These are phyloP conservation scores for Podochytrium sp. DNA, from an alignment of 192 early-diverging fungal genomes.

Conservation along the genomic window DNA sequence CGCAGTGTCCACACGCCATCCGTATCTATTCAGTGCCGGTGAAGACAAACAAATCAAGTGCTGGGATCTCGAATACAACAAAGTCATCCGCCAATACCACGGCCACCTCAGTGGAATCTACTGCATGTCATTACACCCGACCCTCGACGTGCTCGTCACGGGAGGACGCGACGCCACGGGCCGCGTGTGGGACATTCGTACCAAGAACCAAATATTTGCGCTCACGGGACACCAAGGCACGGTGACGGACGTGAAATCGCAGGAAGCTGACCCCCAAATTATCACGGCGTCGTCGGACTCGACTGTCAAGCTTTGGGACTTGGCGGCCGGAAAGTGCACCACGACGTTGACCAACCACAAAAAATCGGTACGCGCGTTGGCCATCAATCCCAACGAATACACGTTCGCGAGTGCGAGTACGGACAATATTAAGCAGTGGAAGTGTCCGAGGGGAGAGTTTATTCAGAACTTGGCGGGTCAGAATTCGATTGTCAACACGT, in stretches of 20 bases:
- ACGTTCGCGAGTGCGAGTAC: constrained; percentile 83
- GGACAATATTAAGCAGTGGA: constrained; percentile 97
- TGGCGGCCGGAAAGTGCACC: constrained; percentile 95
- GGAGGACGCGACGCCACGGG: constrained; percentile 93
- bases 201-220: constrained; percentile 88
- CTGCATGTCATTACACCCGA: constrained; percentile 88
- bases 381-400: constrained; percentile 92
- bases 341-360: constrained; percentile 96
- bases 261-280: constrained; percentile 96
- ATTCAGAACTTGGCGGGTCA: constrained; percentile 92
- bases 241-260: constrained; percentile 84
- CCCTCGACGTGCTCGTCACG: constrained; percentile 91
- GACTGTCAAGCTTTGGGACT: constrained; percentile 94
- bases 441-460: constrained; percentile 92
- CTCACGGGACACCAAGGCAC: constrained; percentile 87
- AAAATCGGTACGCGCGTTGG: constrained; percentile 90
- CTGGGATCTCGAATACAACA: constrained; percentile 99
- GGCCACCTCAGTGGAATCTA: constrained; percentile 97
- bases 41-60: constrained; percentile 99
- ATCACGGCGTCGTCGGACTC: constrained; percentile 92
- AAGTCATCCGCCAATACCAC: constrained; percentile 98
- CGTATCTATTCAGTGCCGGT: constrained; percentile 95
- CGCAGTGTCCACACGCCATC: constrained; percentile 93
- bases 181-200: constrained; percentile 99
- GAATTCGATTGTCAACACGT: constrained; percentile 86